Evolutionary conservation across 352 stramenopile genomes (phyloP).

Genomic region (Globisporangium radiosum): DNA sequence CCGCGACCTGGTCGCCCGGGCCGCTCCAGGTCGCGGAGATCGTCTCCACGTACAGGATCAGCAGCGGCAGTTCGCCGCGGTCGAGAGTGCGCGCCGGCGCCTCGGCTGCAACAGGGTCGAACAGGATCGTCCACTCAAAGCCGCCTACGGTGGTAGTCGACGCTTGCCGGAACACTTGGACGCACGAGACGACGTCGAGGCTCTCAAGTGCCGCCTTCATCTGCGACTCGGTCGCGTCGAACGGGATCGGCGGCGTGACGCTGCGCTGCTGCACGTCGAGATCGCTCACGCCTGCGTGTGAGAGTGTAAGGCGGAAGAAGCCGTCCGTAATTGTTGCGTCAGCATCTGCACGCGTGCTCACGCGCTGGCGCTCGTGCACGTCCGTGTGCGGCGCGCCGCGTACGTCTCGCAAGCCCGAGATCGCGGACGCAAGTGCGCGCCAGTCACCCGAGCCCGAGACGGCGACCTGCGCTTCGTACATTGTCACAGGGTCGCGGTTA

Average conservation of each 20-base stretch:
- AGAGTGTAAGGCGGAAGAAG: conserved; percentile 46
- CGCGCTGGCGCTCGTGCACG: conserved; percentile 36
- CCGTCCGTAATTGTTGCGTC: conserved; percentile 41
- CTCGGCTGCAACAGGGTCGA: conserved; percentile 20
- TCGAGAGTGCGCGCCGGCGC: conserved; percentile 1
- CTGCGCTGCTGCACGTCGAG: conserved; percentile 32
- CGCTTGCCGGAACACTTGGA: conserved; percentile 40
- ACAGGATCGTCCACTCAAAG: conserved; percentile 52
- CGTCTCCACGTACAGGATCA: conserved; percentile 46
- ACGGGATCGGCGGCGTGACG: conserved; percentile 56
- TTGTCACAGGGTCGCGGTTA: conserved; percentile 24
- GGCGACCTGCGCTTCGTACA: conserved; percentile 53
- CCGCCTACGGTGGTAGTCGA: conserved; percentile 16
- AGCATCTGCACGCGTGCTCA: conserved; percentile 44
- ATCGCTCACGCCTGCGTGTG: conserved; percentile 26
- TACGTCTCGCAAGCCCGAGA: conserved; percentile 22
- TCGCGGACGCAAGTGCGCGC: conserved; percentile 21
- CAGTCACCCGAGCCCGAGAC: conserved; percentile 36
- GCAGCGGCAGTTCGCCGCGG: conserved; percentile 32
- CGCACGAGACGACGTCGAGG: conserved; percentile 55
- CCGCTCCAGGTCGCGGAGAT: conserved; percentile 41
- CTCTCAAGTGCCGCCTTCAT: conserved; percentile 68
- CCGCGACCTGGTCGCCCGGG: conserved; percentile 38
- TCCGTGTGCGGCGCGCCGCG: conserved; percentile 4
- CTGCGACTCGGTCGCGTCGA: conserved; percentile 53